Base-by-base conservation (phyloP, 768 basidiomycete species). In the Leccinellum albellum region DNA sequence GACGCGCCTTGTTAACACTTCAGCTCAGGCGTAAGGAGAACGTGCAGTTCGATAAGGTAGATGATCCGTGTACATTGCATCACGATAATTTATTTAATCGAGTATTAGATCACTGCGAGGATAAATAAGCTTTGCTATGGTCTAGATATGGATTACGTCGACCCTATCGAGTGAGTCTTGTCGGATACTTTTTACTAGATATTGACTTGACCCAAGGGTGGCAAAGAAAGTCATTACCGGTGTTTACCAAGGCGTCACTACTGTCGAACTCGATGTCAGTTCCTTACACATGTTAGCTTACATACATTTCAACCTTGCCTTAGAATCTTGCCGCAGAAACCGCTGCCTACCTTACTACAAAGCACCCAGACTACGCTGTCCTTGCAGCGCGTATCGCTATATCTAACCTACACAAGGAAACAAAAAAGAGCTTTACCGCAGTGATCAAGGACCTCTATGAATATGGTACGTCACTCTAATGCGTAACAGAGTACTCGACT, bases 331-430 rank as follows among this genome's bases (percentile, higher is more conserved):
- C 95, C 0, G 88, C 95, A 7, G 95, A 98, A 76, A 99, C 97
- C 4, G 94, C 97, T 9, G 97, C 97, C 0, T 98, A 88, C 71
- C 85, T 98, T 59, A 98, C 97, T 5, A 98, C 96, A 26, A 94
- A 92, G 63, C 94, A 95, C 68, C 94, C 96, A 8, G 97, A 99
- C 71, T 99, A 99, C 66, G 97, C 97, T 24, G 87, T 98, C 58
- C 91, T 99, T 61, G 97, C 97, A 6, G 97, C 97, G 21, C 93
- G 97, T 57, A 98, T 99, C 53, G 97, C 97, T 55, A 94, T 99
- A 66, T 98, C 96, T 50, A 99, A 98, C 70, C 77, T 98, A 12
- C 97, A 99, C 83, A 98, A 99, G 68, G 96, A 99, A 76, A 98
- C 97, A 17, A 98, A 94, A 78, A 98, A 98, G 80, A 91, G 77